Conservation (phyloP, 306 rosid species). For the Lithocarpus polystachyus region DNA sequence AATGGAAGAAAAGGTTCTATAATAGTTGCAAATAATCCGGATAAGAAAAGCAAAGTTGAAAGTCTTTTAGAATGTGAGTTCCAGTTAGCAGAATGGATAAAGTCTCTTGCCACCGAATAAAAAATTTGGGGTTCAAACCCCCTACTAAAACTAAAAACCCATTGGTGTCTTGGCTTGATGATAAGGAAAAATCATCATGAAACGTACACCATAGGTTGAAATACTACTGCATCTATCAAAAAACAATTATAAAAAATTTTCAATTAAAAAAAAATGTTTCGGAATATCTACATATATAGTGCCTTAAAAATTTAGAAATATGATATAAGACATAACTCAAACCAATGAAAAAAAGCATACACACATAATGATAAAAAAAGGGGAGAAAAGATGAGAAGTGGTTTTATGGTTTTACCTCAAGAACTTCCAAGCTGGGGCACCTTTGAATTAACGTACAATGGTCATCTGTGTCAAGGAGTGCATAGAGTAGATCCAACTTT, state of each 20-base stretch:
- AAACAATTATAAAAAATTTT: no score
- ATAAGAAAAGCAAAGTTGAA: not conserved
- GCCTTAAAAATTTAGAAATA: not conserved
- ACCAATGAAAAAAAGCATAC: not conserved
- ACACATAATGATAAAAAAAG: not conserved
- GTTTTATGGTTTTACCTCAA: conserved; percentile 55
- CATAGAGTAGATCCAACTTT: conserved; percentile 84
- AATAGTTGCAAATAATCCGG: not conserved
- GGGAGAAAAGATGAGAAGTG: not conserved
- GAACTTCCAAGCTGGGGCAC: conserved; percentile 88
- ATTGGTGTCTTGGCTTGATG: no score
- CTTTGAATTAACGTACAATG: conserved; percentile 76
- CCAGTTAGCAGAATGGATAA: no score
- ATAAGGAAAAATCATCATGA: no score
- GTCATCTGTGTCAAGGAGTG: conserved; percentile 85
- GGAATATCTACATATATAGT: not conserved
- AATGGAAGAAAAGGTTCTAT: not conserved
- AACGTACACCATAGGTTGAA: no score
- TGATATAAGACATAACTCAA: not conserved
- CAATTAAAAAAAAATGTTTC: no score
- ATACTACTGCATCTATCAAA: no score
- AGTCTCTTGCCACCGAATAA: no score
- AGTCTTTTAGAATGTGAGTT: not conserved
- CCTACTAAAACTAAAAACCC: no score
- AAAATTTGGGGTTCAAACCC: no score